phyloP scores from a whole-genome alignment of 2,329 filamentous ascomycete genomes.

The Xylaria polymorpha region DNA sequence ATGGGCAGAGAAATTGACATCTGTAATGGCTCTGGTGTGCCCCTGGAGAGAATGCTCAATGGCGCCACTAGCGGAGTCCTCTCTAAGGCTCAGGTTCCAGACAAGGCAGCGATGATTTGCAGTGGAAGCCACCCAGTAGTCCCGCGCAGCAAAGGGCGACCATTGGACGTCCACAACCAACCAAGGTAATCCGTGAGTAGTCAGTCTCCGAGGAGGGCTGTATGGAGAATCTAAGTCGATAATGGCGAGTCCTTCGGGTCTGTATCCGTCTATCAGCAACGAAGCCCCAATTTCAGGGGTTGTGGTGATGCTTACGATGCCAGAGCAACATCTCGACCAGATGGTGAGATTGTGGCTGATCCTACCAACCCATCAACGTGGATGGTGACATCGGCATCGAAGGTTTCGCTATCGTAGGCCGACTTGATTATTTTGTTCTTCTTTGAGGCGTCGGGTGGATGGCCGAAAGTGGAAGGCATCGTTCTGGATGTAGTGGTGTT shows the following conservation, averaged over 20 bases:
- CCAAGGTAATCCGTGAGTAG: constrained; percentile 88
- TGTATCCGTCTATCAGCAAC: constrained; percentile 49
- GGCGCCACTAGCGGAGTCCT: constrained; percentile 74
- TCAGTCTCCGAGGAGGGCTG: constrained; percentile 83
- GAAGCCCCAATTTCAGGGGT: not conserved
- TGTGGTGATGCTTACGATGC: constrained; percentile 70
- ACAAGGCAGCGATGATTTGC: constrained; percentile 94
- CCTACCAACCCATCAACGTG: constrained; percentile 84
- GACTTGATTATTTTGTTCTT: constrained; percentile 71
- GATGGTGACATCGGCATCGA: constrained; percentile 85
- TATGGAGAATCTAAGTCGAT: constrained; percentile 93
- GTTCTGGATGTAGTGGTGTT: constrained; percentile 33
- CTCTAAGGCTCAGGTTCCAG: constrained; percentile 87
- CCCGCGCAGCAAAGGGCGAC: constrained; percentile 89
- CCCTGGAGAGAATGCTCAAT: constrained; percentile 91
- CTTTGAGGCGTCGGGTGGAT: constrained; percentile 59
- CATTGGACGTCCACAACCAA: constrained; percentile 96
- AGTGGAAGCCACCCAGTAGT: constrained; percentile 94
- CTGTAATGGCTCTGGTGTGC: constrained; percentile 89
- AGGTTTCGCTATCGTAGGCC: constrained; percentile 87
- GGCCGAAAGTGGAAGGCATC: constrained; percentile 63
- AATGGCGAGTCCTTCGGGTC: constrained; percentile 86
- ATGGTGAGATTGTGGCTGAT: constrained; percentile 92
- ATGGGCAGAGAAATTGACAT: constrained; percentile 95
- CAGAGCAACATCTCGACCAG: constrained; percentile 88